Evolutionary conservation across 176 grass and related monocot genomes (phyloP), one percentile per base, ranked within the genome.

Genomic region (Cenchrus americanus): DNA sequence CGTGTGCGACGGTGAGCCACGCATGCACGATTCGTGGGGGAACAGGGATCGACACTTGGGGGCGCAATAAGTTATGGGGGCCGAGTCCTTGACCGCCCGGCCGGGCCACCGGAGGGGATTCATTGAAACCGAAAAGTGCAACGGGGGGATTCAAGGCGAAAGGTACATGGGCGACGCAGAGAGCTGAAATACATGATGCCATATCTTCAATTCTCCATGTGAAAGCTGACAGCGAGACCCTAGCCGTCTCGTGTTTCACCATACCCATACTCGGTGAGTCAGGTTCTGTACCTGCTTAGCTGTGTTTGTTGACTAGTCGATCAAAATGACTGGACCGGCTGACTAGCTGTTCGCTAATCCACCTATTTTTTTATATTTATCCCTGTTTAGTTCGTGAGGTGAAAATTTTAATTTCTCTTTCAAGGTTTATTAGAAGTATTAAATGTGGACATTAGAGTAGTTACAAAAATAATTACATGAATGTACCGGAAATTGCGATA

Each of bases 91-190:
- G 81, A 68, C 68, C 15, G 7, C 60, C 42, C 42, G 42, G 42
- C 27, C 6, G 7, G 40, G 30, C 55, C 21, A 77, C n/a, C 11
- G 14, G 12, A 32, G 8, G 8, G 6, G 21, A 5, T 22, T 5
- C 11, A 22, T 75, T 75, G 7, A 75, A 83, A 24, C 55, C 24
- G 13, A 72, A 88, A 88, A 78, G 80, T 34, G 77, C 47, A 22
- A 60, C 14, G 49, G 30, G 24, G 4, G 8, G 17, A 2, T 2
- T 9, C 2, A 2, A 2, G 18, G 10, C 32, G 17, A 57, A 49
- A 64, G 30, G 52, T 71, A 66, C 22, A 44, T 12, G 47, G 10
- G 2, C 11, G 72, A 30, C n/a, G n/a, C n/a, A n/a, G n/a, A n/a
- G n/a, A n/a, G n/a, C n/a, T n/a, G n/a, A n/a, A n/a, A n/a, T n/a